Percentiles rank a stretch among this genome's conserved stretches.
These are phyloP conservation scores for Penicillium verhagenii DNA, from an alignment of 495 filamentous ascomycete species.

Conservation along the genomic window DNA sequence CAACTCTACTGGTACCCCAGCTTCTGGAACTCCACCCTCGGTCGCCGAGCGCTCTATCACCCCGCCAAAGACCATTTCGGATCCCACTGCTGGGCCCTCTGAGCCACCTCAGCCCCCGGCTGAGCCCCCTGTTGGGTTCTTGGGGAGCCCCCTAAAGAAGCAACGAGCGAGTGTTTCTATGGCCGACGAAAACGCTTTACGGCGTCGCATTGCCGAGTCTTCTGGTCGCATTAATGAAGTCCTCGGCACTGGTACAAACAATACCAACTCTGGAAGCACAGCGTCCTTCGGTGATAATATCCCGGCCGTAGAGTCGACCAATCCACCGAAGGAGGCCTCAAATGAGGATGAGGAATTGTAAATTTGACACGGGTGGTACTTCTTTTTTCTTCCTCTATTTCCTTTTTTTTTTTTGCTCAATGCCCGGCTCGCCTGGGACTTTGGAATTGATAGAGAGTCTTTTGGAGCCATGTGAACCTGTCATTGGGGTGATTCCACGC, in stretches of 20 bases:
- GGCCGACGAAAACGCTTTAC: conserved; percentile 54
- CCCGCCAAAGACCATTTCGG: conserved; percentile 27
- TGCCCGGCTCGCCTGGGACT: no score
- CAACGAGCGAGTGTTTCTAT: conserved; percentile 69
- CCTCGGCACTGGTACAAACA: conserved; percentile 19
- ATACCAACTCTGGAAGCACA: conserved; percentile 8
- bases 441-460: conserved; percentile 13
- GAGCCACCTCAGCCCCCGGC: conserved; percentile 29
- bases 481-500: not conserved
- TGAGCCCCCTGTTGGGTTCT: conserved; percentile 44
- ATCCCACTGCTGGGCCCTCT: conserved; percentile 20
- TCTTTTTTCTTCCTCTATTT: no score
- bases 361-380: conserved; percentile 2
- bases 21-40: conserved; percentile 37
- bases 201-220: conserved; percentile 47
- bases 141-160: conserved; percentile 84
- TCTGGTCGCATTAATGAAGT: conserved; percentile 39
- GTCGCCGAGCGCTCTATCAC: conserved; percentile 42
- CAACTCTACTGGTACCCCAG: conserved; percentile 44
- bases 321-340: conserved; percentile 18
- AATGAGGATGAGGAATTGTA: conserved; percentile 46
- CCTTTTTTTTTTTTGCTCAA: no score
- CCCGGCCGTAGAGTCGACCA: conserved; percentile 1
- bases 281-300: conserved; percentile 17
- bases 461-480: not conserved